Base-by-base conservation (phyloP, 352 stramenopile genomes). In the Phytophthora sp. region DNA sequence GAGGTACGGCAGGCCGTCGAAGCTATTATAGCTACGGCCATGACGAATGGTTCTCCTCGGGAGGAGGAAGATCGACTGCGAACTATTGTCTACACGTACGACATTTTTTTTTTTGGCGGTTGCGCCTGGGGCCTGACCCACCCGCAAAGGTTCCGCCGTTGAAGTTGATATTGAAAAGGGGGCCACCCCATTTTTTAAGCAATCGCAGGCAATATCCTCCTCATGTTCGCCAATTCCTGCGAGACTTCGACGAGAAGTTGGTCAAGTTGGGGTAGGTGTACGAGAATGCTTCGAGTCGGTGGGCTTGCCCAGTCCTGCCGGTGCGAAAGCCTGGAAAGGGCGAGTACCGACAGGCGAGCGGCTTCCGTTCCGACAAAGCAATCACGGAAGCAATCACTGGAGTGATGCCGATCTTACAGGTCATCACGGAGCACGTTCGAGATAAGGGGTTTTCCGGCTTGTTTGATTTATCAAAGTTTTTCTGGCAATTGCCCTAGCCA, bases 81-180 rank as follows among this genome's bases (percentile, higher is more conserved):
- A 2, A 27, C 20, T 8, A 61, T 61, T 31, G 53, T 53, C 0
- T 38, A 61, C 39, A 53, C 36, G 41, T 61, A 61, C 20, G 53
- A 61, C 27, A 42, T n/a, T n/a, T n/a, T n/a, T n/a, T n/a, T n/a
- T n/a, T 53, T 20, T 61, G 39, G 53, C 12, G 39, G 2, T 3
- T 53, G 4, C 3, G 33, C 3, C 41, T 53, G 4, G 38, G 41
- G 3, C 33, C 46, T 4, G 42, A 63, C 18, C 55, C 55, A 16
- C 42, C 55, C 18, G 51, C 51, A 1, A 42, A 29, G 38, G 51
- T 58, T 26, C 21, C 35, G 18, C 51, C 51, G n/a, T 21, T 49
- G 3, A 21, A 58, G 4, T 2, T 35, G 2, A 8, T 15, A 21
- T 15, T 52, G 8, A 24, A 12, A 12, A 45, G 36, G 23, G 24